Evolutionary conservation across 2,329 filamentous ascomycete genomes (phyloP).

Genomic region (Diaporthe sp.): DNA sequence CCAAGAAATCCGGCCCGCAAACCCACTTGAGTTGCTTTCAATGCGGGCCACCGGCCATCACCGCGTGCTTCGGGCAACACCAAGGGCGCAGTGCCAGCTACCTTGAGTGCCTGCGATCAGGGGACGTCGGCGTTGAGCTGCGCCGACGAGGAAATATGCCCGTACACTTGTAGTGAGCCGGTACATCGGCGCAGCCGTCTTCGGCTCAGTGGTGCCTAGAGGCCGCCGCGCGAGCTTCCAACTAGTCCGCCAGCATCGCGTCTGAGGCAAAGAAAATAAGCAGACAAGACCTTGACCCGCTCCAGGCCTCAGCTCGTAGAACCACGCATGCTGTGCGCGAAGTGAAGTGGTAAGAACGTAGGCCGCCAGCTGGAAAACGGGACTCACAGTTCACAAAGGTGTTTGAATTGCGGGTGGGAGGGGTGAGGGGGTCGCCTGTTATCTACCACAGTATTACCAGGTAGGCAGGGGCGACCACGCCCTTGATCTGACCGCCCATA

Average conservation of each 20-base stretch:
- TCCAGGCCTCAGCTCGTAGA: not conserved
- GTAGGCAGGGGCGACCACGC: conserved; percentile 1
- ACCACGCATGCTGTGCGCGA: not conserved
- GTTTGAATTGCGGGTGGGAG: not conserved
- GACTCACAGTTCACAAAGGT: not conserved
- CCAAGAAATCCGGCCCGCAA: not conserved
- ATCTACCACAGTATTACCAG: not conserved
- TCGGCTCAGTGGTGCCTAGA: not conserved
- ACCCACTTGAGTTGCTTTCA: conserved; percentile 28
- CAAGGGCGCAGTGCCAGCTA: conserved; percentile 35
- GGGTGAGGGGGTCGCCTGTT: not conserved
- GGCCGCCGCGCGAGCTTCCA: not conserved
- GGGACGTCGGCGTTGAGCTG: conserved; percentile 38
- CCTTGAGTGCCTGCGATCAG: conserved; percentile 36
- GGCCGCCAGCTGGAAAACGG: not conserved
- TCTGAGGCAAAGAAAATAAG: not conserved
- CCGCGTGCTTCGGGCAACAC: conserved; percentile 38
- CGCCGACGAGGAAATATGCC: conserved; percentile 41
- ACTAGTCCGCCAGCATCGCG: not conserved
- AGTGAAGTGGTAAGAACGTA: not conserved
- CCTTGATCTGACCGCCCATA: conserved; percentile 15
- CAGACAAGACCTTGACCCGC: not conserved
- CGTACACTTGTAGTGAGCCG: conserved; percentile 29
- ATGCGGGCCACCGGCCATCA: conserved; percentile 41
- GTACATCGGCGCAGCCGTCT: not conserved